Evolutionary conservation across 2,329 filamentous ascomycete species (phyloP).

Genomic region (Phialemoniopsis sp.): DNA sequence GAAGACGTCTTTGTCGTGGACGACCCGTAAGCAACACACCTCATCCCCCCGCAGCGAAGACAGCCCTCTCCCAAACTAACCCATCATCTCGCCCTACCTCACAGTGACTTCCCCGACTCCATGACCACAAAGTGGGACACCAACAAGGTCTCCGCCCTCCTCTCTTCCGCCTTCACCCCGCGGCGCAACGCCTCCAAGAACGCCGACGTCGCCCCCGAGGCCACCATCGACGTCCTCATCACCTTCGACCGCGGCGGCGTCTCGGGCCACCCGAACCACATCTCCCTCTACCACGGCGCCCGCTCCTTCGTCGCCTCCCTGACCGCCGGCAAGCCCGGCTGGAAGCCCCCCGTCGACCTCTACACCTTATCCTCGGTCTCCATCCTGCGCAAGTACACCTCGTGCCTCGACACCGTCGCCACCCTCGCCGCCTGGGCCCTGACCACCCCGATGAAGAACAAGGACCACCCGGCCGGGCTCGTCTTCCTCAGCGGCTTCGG

Average conservation of each 20-base stretch:
- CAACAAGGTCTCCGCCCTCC: constrained; percentile 62
- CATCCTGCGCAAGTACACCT: constrained; percentile 75
- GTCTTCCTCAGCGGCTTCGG: constrained; percentile 65
- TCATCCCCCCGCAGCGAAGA: not conserved
- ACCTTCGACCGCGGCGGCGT: constrained; percentile 86
- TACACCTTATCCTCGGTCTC: constrained; percentile 78
- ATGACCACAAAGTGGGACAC: constrained; percentile 79
- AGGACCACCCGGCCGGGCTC: constrained; percentile 53
- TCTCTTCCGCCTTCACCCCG: constrained; percentile 71
- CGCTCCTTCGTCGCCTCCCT: constrained; percentile 66
- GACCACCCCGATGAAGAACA: constrained; percentile 21
- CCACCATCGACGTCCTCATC: constrained; percentile 73
- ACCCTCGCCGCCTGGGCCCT: constrained; percentile 60
- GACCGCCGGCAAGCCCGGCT: constrained; percentile 59
- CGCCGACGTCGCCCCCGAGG: constrained; percentile 28
- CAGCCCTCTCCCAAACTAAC: not conserved
- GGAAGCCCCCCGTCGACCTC: constrained; percentile 70
- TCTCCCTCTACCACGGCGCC: constrained; percentile 80
- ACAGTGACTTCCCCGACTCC: constrained; percentile 75
- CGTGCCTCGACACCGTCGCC: constrained; percentile 69
- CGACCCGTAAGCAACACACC: constrained; percentile 47
- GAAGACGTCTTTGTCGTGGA: constrained; percentile 86
- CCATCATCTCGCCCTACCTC: not conserved
- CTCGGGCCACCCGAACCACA: constrained; percentile 90
- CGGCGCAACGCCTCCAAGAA: constrained; percentile 37